Evolutionary conservation across 129 eudicot genomes (phyloP), one percentile per base, ranked within the genome.

Genomic region (Solidago caesia): DNA sequence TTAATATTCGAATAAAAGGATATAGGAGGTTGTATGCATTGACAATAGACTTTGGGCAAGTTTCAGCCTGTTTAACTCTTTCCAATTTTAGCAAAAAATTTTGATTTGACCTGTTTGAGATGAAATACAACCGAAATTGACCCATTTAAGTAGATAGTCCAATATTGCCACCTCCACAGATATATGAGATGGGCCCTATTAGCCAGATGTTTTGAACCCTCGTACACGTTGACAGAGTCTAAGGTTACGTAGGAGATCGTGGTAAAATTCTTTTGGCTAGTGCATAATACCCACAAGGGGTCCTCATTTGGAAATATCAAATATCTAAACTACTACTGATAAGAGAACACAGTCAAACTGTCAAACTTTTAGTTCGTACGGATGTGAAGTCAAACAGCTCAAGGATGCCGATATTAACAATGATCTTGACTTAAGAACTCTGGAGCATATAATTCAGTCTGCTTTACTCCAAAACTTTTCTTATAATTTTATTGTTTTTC

Each of bases 21-120:
- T 46, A 16, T 45, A 44, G 29, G 55, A 16, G 55, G 39, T 8
- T 44, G n/a, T 45, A 25, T 5, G n/a, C 71, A 15, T 44, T 7
- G 12, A 4, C 2, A 33, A 62, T 8, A 44, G 14, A 67, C 55
- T 44, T 16, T 45, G n/a, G 55, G 14, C 8, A 14, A 45, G 5
- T 67, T 16, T 67, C 5, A 9, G 4, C 13, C 56, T 21, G 27
- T 44, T 44, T 67, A 55, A 67, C 41, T 41, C n/a, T 1, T 16
- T 7, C 2, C 52, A 1, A 4, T 66, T n/a, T 43, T 14, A 66
- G 41, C 52, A 7, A 16, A 64, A 39, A 15, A 15, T 7, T 1
- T 2, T 42, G 44, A 8, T 15, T 8, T 66, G 52, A 66, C 53
- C 71, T 26, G 9, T 64, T 60, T 60, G 66, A 60, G 68, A 64